Evolutionary conservation across 345 rosid species (phyloP).

Genomic region (Atalantia buxifolia): DNA sequence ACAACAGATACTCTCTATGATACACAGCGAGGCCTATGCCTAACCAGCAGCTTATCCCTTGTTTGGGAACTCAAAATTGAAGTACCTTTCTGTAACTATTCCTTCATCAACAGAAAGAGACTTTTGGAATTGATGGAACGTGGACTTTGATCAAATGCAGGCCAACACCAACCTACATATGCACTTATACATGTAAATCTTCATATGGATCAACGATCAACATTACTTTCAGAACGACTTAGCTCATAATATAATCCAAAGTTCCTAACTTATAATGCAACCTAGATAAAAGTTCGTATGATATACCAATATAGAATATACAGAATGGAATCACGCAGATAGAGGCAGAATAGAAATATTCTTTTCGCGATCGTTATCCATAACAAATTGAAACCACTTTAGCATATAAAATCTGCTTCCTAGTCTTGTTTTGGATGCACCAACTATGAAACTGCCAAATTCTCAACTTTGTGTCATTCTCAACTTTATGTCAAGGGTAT

Average conservation of each 20-base stretch:
- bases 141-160: neutral
- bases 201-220: neutral
- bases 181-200: neutral
- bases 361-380: neutral
- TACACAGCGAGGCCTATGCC: neutral
- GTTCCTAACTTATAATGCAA: neutral
- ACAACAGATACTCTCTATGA: neutral
- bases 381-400: neutral
- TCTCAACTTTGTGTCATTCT: neutral
- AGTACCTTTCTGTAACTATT: constrained; percentile 1
- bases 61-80: constrained; percentile 1
- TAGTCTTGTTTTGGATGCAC: neutral
- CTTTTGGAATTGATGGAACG: neutral
- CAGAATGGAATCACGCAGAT: neutral
- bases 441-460: neutral
- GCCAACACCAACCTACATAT: neutral
- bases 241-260: neutral
- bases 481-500: neutral
- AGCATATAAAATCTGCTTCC: neutral
- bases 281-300: neutral
- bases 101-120: neutral
- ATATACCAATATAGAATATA: neutral
- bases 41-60: neutral
- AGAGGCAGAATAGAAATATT: neutral
- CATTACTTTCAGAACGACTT: neutral